Conservation (phyloP, 2,329 filamentous ascomycete genomes). For the Fonsecaea pugnacius region DNA sequence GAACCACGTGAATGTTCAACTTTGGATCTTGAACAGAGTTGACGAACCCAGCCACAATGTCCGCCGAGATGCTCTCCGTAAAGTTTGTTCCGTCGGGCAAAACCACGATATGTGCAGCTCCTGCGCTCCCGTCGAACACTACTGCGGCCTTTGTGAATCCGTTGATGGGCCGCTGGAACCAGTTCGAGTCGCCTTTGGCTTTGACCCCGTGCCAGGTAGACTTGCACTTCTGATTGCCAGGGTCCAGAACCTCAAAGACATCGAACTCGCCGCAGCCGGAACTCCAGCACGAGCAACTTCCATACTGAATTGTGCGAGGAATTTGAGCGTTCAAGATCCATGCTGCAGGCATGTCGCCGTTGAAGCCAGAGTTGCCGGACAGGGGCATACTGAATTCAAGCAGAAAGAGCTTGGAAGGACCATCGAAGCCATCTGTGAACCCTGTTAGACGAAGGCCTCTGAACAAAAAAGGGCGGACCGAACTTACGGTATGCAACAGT, state of each 20-base stretch:
- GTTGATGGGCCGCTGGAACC: slow-evolving; percentile 68
- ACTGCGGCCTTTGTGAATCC: slow-evolving; percentile 67
- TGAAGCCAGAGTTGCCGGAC: slow-evolving; percentile 56
- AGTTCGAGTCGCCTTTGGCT: slow-evolving; percentile 70
- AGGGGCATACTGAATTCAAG: slow-evolving; percentile 74
- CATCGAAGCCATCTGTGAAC: slow-evolving; percentile 67
- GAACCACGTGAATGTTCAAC: slow-evolving; percentile 20
- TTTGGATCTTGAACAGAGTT: slow-evolving; percentile 24
- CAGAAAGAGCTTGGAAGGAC: slow-evolving; percentile 72
- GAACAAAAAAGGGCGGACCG: slow-evolving; percentile 12
- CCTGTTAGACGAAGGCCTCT: not conserved
- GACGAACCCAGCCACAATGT: slow-evolving; percentile 24
- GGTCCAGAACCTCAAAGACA: slow-evolving; percentile 70
- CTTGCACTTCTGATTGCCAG: slow-evolving; percentile 69
- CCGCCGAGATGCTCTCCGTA: slow-evolving; percentile 25
- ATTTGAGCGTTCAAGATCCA: slow-evolving; percentile 78
- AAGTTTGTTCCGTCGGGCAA: slow-evolving; percentile 32
- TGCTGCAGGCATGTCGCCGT: slow-evolving; percentile 71
- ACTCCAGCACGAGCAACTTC: slow-evolving; percentile 73
- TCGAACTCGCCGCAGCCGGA: slow-evolving; percentile 75
- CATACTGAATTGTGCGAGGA: slow-evolving; percentile 71
- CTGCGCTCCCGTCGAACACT: slow-evolving; percentile 54
- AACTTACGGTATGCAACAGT: slow-evolving; percentile 52
- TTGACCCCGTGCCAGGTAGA: slow-evolving; percentile 67
- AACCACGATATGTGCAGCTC: slow-evolving; percentile 32